Base-by-base conservation (phyloP, 2,329 filamentous ascomycete species). In the Fusarium annulatum region DNA sequence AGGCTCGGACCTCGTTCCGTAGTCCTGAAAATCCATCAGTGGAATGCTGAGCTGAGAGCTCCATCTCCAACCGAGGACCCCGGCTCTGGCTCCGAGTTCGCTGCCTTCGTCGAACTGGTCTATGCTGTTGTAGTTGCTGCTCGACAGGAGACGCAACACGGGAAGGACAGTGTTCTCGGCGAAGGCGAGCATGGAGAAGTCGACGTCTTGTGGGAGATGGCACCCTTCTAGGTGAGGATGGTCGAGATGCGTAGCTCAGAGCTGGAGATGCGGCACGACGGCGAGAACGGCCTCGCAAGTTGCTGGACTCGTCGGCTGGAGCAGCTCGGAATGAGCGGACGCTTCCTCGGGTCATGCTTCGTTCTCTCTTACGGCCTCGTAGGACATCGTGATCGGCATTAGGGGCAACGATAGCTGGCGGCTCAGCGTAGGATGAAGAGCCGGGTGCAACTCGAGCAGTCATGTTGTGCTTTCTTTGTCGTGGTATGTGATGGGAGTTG, bases 141-240 rank as follows among this genome's bases (percentile, higher is more conserved):
- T 78, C 80, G 33, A 80, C 74, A 6, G 82, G 81, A 10, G 83
- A 83, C 4, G 80, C 71, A 23, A 81, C 81, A 26, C 83, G 79
- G 18, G 83, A 85, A 16, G 83, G 83, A 65, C 83, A 85, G 69
- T 86, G 85, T 71, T 85, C 85, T 26, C 86, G 83, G 45, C 84
- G 79, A 19, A 85, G 80, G 18, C 84, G 79, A 45, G 83, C 82
- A 63, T 83, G 81, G 21, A 86, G 80, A 23, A 86, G 76, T 38
- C 84, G 81, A 41, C 83, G 82, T 64, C 82, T 82, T 34, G 82
- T 83, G 18, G 85, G 84, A 7, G 84, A 85, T 21, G 82, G 73
- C 26, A 82, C 75, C 18, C 79, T 73, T 21, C 79, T 72, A 9
- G 81, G 81, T 10, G 82, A 83, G 5, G 81, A 76, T 28, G 76